These are phyloP conservation scores for Asclepias syriaca DNA, from an alignment of 257 asterid genomes.

Conservation along the genomic window DNA sequence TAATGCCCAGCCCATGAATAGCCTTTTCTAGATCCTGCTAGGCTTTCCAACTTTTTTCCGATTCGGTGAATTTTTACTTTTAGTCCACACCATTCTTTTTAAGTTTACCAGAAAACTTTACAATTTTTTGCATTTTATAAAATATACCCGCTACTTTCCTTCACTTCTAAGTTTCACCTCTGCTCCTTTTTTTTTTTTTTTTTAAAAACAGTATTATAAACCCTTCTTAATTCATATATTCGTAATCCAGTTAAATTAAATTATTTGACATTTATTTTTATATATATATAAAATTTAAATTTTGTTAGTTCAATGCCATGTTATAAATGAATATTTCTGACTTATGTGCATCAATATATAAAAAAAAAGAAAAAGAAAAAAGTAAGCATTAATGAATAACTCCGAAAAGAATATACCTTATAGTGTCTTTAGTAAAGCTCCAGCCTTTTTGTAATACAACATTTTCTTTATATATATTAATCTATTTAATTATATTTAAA, in stretches of 20 bases:
- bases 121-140: background rate
- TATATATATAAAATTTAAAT: too few relatives aligned
- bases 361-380: background rate
- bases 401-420: background rate
- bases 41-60: slow-evolving; percentile 10
- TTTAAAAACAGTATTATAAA: too few relatives aligned
- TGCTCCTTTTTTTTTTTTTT: background rate
- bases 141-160: slow-evolving; percentile 6
- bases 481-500: too few relatives aligned
- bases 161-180: slow-evolving; percentile 32
- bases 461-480: too few relatives aligned
- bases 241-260: too few relatives aligned
- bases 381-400: background rate
- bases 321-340: slow-evolving; percentile 16
- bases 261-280: too few relatives aligned
- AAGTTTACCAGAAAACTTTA: background rate
- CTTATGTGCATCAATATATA: background rate
- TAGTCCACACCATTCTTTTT: background rate
- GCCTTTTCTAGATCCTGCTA: too few relatives aligned
- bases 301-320: too few relatives aligned
- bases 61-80: slow-evolving; percentile 21
- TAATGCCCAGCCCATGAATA: too few relatives aligned
- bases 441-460: too few relatives aligned
- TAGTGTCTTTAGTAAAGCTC: too few relatives aligned
- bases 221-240: too few relatives aligned